Conservation (phyloP, 306 rosid species). For the Pyrus pyrifolia region DNA sequence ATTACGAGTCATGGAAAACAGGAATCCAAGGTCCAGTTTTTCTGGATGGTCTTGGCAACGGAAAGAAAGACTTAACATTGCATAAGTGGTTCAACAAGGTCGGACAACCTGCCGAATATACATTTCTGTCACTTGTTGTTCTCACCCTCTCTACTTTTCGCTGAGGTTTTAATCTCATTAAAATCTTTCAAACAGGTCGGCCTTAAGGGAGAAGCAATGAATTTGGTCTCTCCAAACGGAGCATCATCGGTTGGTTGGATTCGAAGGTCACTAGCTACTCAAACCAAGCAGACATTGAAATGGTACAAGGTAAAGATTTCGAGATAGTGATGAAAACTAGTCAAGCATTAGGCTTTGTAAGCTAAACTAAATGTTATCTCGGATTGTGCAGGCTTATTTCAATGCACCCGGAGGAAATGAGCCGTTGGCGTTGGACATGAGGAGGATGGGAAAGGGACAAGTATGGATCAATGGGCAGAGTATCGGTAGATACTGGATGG, state of each 20-base stretch:
- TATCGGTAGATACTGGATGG: constrained; percentile 94
- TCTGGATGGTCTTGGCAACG: constrained; percentile 63
- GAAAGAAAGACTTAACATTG: constrained; percentile 54
- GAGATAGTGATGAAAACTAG: neutral
- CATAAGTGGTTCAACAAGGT: constrained; percentile 97
- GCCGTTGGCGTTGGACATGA: constrained; percentile 79
- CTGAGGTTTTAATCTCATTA: neutral
- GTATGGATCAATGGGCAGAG: constrained; percentile 96
- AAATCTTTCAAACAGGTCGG: constrained; percentile 54
- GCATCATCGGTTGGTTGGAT: constrained; percentile 71
- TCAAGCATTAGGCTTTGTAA: neutral
- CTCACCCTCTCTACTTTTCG: neutral
- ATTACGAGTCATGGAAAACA: constrained; percentile 70
- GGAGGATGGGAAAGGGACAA: constrained; percentile 96
- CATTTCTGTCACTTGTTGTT: neutral
- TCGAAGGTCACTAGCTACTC: constrained; percentile 41
- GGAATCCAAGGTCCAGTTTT: constrained; percentile 79
- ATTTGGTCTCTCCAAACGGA: constrained; percentile 58
- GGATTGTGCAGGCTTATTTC: constrained; percentile 62
- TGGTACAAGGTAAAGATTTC: constrained; percentile 70
- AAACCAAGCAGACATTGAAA: constrained; percentile 52
- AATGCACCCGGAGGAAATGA: constrained; percentile 66
- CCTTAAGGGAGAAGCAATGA: constrained; percentile 73
- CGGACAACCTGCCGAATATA: neutral
- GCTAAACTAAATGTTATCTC: neutral